Evolutionary conservation across 73 alveolate genomes (phyloP).

Genomic region (Tetrahymena borealis): DNA sequence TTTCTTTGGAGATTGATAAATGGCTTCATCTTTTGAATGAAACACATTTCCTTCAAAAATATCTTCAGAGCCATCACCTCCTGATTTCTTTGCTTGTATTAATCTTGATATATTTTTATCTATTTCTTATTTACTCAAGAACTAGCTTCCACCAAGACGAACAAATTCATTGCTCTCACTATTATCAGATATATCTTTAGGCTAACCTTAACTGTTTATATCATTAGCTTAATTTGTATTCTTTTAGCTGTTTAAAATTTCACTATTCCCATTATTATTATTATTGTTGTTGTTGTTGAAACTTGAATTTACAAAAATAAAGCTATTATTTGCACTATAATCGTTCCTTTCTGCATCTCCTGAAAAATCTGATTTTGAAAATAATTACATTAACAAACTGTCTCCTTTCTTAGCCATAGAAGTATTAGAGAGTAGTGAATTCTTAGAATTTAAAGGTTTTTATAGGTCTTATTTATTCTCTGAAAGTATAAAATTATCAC

Average conservation of each 20-base stretch:
- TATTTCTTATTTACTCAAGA: not conserved
- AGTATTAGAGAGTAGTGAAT: not conserved
- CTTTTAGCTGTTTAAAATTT: not conserved
- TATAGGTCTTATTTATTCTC: not conserved
- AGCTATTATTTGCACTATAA: not conserved
- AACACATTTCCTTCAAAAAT: not conserved
- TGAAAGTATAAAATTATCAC: not conserved
- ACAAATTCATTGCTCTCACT: not conserved
- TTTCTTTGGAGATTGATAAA: not conserved
- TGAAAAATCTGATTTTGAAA: not conserved
- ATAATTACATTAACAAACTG: not conserved
- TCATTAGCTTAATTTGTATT: not conserved
- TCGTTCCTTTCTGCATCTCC: not conserved
- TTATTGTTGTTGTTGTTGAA: too few relatives aligned
- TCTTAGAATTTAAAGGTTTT: not conserved
- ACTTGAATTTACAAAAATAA: not conserved
- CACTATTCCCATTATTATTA: not conserved
- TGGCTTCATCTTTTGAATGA: not conserved
- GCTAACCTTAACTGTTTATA: not conserved
- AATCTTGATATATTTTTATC: not conserved
- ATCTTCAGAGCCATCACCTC: not conserved
- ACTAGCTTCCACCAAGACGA: not conserved
- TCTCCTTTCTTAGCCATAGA: not conserved
- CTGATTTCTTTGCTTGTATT: not conserved
- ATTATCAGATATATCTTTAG: not conserved